Percentiles rank a stretch among this genome's conserved stretches.
Conservation (phyloP, 2,329 filamentous ascomycete genomes). For the Fusarium dimerum region DNA sequence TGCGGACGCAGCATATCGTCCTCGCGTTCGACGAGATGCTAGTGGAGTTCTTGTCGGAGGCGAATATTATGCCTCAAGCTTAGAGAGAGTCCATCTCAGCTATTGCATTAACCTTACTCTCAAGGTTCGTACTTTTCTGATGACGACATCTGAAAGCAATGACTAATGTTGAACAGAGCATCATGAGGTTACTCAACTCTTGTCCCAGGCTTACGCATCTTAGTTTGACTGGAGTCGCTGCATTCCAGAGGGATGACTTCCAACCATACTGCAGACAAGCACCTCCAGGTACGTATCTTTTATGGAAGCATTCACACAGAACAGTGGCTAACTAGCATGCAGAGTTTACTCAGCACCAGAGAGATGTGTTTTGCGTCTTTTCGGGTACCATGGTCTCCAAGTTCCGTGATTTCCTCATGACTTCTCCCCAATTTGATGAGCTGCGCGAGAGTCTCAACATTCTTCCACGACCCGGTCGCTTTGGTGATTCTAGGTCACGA, state of each 20-base stretch:
- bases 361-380: slow-evolving; percentile 96
- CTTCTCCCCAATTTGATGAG: slow-evolving; percentile 47
- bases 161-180: slow-evolving; percentile 63
- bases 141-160: neutral
- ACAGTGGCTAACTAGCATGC: slow-evolving; percentile 25
- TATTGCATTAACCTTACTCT: slow-evolving; percentile 88
- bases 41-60: slow-evolving; percentile 49
- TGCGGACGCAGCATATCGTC: slow-evolving; percentile 66
- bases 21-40: slow-evolving; percentile 49
- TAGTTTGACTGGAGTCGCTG: slow-evolving; percentile 89
- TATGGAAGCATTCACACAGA: neutral
- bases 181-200: slow-evolving; percentile 83
- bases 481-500: slow-evolving; percentile 3
- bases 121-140: slow-evolving; percentile 56
- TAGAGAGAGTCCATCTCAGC: slow-evolving; percentile 94
- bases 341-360: slow-evolving; percentile 95
- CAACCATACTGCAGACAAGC: slow-evolving; percentile 84
- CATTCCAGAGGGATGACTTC: slow-evolving; percentile 84
- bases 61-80: slow-evolving; percentile 61
- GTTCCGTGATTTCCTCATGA: slow-evolving; percentile 78
- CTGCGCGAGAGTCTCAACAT: slow-evolving; percentile 36
- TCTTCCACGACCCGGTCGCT: slow-evolving; percentile 8
- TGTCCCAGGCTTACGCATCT: slow-evolving; percentile 93
- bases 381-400: slow-evolving; percentile 80
- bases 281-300: slow-evolving; percentile 61